These are phyloP conservation scores for Globisporangium echinulatum DNA, from an alignment of 352 stramenopile species.

Conservation along the genomic window DNA sequence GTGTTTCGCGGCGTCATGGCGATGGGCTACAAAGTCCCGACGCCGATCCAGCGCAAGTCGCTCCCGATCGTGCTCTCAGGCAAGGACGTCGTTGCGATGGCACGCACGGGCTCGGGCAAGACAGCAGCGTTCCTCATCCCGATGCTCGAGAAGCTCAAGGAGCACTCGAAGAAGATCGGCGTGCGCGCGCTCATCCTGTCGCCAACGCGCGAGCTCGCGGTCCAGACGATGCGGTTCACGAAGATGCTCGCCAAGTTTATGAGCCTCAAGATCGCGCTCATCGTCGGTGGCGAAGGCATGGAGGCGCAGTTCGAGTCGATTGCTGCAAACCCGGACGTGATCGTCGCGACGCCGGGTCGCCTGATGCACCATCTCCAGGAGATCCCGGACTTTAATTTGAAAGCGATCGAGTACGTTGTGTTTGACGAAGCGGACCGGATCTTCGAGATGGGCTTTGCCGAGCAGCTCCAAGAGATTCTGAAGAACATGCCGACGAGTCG, in stretches of 20 bases:
- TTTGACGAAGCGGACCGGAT: slow-evolving; percentile 99
- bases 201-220: slow-evolving; percentile 97
- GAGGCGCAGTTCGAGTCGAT: slow-evolving; percentile 97
- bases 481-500: slow-evolving; percentile 83
- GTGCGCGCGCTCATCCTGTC: slow-evolving; percentile 89
- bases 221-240: slow-evolving; percentile 93
- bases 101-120: slow-evolving; percentile 96
- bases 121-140: slow-evolving; percentile 98
- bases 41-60: slow-evolving; percentile 98
- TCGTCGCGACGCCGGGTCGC: slow-evolving; percentile 93
- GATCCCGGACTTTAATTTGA: slow-evolving; percentile 92
- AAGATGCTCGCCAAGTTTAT: slow-evolving; percentile 91
- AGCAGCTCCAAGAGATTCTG: slow-evolving; percentile 94
- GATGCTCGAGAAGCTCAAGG: slow-evolving; percentile 95
- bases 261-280: slow-evolving; percentile 86
- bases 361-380: slow-evolving; percentile 93
- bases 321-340: slow-evolving; percentile 89
- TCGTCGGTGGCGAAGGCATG: slow-evolving; percentile 97
- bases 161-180: slow-evolving; percentile 87
- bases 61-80: slow-evolving; percentile 95
- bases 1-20: slow-evolving; percentile 87
- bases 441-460: slow-evolving; percentile 99
- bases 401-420: slow-evolving; percentile 89
- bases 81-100: slow-evolving; percentile 98
- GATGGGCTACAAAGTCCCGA: slow-evolving; percentile 97